A percentile compares a stretch with the other conserved stretches of the same genome.
phyloP scores from a whole-genome alignment of 192 early-diverging fungal species.

The Dissophora globulifera region DNA sequence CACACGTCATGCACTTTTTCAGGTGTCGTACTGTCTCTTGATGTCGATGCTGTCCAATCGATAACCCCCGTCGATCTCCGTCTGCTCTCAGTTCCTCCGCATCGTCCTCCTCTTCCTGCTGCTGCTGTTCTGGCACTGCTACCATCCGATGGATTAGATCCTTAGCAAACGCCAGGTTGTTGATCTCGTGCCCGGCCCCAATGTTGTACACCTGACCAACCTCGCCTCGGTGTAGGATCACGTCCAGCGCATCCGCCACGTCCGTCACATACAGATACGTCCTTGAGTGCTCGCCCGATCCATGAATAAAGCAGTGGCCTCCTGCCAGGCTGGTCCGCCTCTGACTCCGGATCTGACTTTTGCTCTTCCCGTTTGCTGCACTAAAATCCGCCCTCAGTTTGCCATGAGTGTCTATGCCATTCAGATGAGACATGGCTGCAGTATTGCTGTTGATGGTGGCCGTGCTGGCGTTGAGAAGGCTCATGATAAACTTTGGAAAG shows the following conservation, averaged over 20 bases:
- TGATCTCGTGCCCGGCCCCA: conserved; percentile 74
- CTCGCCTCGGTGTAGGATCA: conserved; percentile 72
- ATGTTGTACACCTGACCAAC: conserved; percentile 86
- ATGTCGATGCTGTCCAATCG: background rate
- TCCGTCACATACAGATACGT: conserved; percentile 82
- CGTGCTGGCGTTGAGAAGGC: conserved; percentile 48
- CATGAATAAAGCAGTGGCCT: conserved; percentile 71
- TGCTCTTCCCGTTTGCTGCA: no score
- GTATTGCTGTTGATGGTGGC: background rate
- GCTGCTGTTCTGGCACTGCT: background rate
- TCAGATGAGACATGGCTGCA: no score
- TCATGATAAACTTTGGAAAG: conserved; percentile 84
- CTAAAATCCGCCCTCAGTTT: no score
- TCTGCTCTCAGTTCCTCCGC: background rate
- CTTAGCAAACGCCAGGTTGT: conserved; percentile 73
- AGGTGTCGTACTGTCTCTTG: conserved; percentile 7
- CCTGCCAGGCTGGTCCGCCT: background rate
- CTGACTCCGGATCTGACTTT: background rate
- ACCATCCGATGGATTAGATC: conserved; percentile 65
- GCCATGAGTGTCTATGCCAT: no score
- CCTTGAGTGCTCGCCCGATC: conserved; percentile 75
- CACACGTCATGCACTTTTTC: conserved; percentile 25
- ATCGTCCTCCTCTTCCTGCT: background rate
- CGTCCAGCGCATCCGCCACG: conserved; percentile 73
- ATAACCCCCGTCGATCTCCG: background rate